Evolutionary conservation across 805 yeast species (phyloP).

Genomic region (Blastobotrys terrestris): DNA sequence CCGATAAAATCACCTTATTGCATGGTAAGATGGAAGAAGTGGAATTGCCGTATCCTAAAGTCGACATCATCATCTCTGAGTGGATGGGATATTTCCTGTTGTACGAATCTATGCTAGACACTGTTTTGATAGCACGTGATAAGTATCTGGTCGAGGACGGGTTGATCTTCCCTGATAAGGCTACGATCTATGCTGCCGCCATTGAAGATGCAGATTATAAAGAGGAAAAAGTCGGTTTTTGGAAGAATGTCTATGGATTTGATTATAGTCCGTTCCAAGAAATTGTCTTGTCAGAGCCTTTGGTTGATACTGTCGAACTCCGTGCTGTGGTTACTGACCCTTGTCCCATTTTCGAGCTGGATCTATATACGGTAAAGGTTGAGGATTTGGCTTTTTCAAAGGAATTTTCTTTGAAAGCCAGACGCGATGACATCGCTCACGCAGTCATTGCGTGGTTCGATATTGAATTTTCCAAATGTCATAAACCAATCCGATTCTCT

Average conservation of each 20-base stretch:
- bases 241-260: constrained; percentile 97
- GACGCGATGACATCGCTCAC: constrained; percentile 74
- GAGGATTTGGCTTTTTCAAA: constrained; percentile 73
- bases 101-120: constrained; percentile 96
- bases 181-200: constrained; percentile 82
- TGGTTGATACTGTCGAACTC: constrained; percentile 91
- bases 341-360: constrained; percentile 68
- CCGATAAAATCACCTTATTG: constrained; percentile 78
- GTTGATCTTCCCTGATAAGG: constrained; percentile 89
- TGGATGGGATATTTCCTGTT: constrained; percentile 99
- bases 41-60: constrained; percentile 71
- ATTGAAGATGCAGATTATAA: constrained; percentile 91
- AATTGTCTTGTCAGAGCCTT: constrained; percentile 84
- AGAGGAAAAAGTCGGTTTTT: constrained; percentile 82
- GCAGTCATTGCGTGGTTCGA: constrained; percentile 95
- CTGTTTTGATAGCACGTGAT: constrained; percentile 92
- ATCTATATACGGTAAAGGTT: constrained; percentile 80
- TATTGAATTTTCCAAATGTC: constrained; percentile 64
- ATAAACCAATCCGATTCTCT: constrained; percentile 58
- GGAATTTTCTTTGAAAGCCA: constrained; percentile 64
- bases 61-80: constrained; percentile 91
- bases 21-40: constrained; percentile 96
- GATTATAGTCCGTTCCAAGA: constrained; percentile 89
- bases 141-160: constrained; percentile 75
- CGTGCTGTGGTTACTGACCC: constrained; percentile 69